phyloP scores from a whole-genome alignment of 805 yeast species.

The Pichia deserticola region DNA sequence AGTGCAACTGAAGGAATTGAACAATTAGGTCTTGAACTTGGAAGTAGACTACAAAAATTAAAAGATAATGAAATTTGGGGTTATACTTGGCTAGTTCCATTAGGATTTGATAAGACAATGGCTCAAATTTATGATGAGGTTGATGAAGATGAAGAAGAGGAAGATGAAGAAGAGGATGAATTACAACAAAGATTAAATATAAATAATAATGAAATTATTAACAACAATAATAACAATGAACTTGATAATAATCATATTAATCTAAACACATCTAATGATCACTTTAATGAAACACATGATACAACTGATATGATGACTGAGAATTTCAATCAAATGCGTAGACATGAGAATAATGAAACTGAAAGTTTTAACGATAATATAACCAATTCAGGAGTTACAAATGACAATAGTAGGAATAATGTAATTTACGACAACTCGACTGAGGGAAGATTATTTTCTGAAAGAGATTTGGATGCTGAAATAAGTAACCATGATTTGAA shows the following conservation, averaged over 20 bases:
- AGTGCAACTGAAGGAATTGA: conserved; percentile 7
- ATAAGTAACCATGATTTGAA: conserved; percentile 36
- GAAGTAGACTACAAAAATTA: conserved; percentile 7
- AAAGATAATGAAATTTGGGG: conserved; percentile 10
- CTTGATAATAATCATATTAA: neutral
- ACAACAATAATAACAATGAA: neutral
- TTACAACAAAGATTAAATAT: neutral
- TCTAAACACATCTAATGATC: neutral
- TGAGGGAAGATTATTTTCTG: conserved; percentile 8
- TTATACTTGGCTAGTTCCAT: conserved; percentile 36
- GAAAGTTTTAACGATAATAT: conserved; percentile 6
- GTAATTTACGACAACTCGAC: neutral
- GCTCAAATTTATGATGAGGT: conserved; percentile 24
- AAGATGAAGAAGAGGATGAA: neutral
- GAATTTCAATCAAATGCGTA: conserved; percentile 12
- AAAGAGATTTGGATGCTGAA: conserved; percentile 39
- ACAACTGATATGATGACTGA: conserved; percentile 16
- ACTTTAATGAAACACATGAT: neutral
- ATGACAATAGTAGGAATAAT: conserved; percentile 14
- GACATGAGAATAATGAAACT: conserved; percentile 10
- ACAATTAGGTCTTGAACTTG: conserved; percentile 12
- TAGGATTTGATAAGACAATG: conserved; percentile 45
- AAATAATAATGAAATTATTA: neutral
- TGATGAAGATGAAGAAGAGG: neutral
- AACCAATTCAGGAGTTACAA: neutral